Evolutionary conservation across 495 filamentous ascomycete species (phyloP).

Genomic region (Elaphomyces granulatus): DNA sequence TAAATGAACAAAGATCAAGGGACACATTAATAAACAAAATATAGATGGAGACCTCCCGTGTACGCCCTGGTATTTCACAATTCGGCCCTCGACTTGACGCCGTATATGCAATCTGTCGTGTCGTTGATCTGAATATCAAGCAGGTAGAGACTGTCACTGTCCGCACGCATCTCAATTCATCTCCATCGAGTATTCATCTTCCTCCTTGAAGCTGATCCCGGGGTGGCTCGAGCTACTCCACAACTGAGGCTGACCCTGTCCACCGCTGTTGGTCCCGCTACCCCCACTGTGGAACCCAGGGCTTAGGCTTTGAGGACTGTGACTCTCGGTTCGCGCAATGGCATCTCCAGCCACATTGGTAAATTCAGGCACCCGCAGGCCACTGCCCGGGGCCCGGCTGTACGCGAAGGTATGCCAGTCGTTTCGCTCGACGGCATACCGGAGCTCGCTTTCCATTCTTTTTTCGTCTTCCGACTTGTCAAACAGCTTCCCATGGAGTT

Average conservation of each 20-base stretch:
- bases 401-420: slow-evolving; percentile 61
- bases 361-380: slow-evolving; percentile 80
- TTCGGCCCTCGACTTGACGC: slow-evolving; percentile 21
- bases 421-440: slow-evolving; percentile 69
- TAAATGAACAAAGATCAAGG: slow-evolving; percentile 2
- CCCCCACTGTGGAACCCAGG: slow-evolving; percentile 51
- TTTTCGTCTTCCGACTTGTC: slow-evolving; percentile 83
- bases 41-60: slow-evolving; percentile 16
- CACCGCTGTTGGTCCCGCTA: slow-evolving; percentile 38
- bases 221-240: slow-evolving; percentile 56
- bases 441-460: slow-evolving; percentile 84
- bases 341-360: slow-evolving; percentile 82
- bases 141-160: slow-evolving; percentile 8
- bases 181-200: slow-evolving; percentile 83
- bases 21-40: slow-evolving; percentile 1
- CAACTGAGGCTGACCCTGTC: slow-evolving; percentile 43
- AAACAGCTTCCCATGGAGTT: slow-evolving; percentile 60
- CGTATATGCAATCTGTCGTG: slow-evolving; percentile 29
- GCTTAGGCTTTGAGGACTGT: slow-evolving; percentile 52
- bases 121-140: too few relatives aligned
- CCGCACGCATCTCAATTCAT: slow-evolving; percentile 38
- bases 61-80: too few relatives aligned
- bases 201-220: slow-evolving; percentile 72
- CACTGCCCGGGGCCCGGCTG: slow-evolving; percentile 67
- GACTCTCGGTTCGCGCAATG: slow-evolving; percentile 31